Conservation (phyloP, 305 asterid genomes). For the Caryopteris hybrid region DNA sequence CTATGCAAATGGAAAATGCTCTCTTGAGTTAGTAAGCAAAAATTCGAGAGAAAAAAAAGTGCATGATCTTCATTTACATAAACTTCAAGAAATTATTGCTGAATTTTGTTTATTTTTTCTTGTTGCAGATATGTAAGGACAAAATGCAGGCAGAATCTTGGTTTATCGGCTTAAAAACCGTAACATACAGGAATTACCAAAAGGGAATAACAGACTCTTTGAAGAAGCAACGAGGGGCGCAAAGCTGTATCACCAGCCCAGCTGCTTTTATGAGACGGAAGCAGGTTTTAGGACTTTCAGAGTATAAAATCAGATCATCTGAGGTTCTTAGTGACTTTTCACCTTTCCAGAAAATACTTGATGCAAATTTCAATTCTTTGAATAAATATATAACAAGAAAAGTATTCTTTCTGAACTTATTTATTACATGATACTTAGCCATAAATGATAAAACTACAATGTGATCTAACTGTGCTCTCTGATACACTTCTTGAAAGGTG, state of each 20-base stretch:
- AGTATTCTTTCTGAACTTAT: not conserved
- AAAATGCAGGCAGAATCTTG: constrained; percentile 19
- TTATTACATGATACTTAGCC: not conserved
- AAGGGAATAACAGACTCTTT: not conserved
- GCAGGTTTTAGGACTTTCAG: constrained; percentile 16
- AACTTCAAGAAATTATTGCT: not conserved
- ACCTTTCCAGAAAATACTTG: not conserved
- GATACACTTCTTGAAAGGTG: constrained; percentile 14
- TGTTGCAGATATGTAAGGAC: constrained; percentile 21
- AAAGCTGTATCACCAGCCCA: constrained; percentile 19
- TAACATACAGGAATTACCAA: constrained; percentile 1
- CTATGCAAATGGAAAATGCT: constrained; percentile 15
- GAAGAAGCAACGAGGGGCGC: constrained; percentile 1
- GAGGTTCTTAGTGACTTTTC: not conserved
- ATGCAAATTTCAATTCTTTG: not conserved
- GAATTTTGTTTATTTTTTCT: not conserved
- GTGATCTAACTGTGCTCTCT: no score
- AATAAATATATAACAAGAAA: no score
- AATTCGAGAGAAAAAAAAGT: no score
- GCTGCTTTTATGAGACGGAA: constrained; percentile 19
- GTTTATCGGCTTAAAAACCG: constrained; percentile 13
- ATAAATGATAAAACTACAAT: no score
- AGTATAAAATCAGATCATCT: not conserved
- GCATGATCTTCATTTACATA: no score
- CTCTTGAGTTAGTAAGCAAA: constrained; percentile 14